Evolutionary conservation across 2,329 filamentous ascomycete species (phyloP), one percentile per base, ranked within the genome.

Genomic region (Aspergillus transmontanensis): DNA sequence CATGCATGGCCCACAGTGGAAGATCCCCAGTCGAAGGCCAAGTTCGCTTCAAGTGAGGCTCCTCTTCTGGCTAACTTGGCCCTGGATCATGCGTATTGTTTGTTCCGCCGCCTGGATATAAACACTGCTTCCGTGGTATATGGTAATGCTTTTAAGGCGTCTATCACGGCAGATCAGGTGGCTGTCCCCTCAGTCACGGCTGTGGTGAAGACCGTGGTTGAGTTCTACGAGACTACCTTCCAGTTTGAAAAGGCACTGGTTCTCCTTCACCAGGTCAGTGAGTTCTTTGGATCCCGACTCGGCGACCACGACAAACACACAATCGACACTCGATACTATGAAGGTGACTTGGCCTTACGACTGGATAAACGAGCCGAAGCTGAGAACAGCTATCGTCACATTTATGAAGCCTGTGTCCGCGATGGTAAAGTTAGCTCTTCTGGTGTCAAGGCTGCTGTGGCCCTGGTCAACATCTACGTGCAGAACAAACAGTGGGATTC

Each of bases 301-400:
- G 75, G 74, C 2, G 70, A 72, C 6, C 77, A 75, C 2, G 78
- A 84, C 64, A 77, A 81, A 55, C 72, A 77, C 36, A 82, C 81
- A 0, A 81, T 85, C 57, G 75, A 81, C 28, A 82, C 79, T 2
- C 68, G 84, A 59, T 85, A 85, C 67, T 76, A 77, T 32, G 71
- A 85, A 30, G 83, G 78, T 39, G 80, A 81, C 57, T 74, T 83
- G 56, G 79, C 79, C 1, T 79, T 78, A 66, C 83, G 79, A 67
- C 72, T 82, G 46, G 81, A 69, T 59, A 75, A 70, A 59, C 60
- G 60, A 53, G 32, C 60, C 4, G 69, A 79, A 58, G 76, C 72
- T 36, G 71, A 76, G 64, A 64, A 80, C 58, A 81, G 81, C 63
- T 82, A 84, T 68, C 77, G 80, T 59, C 77, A 81, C 57, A 83